phyloP scores from a whole-genome alignment of 2,329 filamentous ascomycete species.

The Scedosporium apiospermum region DNA sequence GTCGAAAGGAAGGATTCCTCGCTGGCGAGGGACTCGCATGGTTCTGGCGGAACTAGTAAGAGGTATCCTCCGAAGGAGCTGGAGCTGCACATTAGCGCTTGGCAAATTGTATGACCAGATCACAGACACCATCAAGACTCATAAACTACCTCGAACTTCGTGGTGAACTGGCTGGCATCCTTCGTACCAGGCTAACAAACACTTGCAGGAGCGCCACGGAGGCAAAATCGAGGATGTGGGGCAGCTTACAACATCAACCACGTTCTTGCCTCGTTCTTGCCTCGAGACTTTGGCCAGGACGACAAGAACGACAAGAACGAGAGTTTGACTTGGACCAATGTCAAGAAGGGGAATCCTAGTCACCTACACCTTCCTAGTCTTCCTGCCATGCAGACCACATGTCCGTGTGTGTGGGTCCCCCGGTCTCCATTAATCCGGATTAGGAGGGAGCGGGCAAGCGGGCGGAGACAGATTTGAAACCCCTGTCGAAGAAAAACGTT shows the following conservation, averaged over 20 bases:
- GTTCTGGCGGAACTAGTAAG: too few relatives aligned
- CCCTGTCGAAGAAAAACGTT: background rate
- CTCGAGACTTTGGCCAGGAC: background rate
- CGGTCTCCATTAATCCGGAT: background rate
- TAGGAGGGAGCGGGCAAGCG: background rate
- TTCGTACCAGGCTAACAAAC: background rate
- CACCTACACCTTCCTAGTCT: background rate
- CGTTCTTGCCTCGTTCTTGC: background rate
- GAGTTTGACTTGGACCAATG: background rate
- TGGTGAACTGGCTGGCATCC: too few relatives aligned
- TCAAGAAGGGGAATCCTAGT: background rate
- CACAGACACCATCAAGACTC: background rate
- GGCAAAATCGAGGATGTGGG: background rate
- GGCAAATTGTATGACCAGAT: background rate
- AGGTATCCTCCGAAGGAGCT: background rate
- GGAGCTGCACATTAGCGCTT: background rate
- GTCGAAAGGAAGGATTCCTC: too few relatives aligned
- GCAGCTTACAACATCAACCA: background rate
- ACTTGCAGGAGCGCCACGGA: background rate
- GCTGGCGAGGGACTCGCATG: too few relatives aligned
- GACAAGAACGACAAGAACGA: too few relatives aligned
- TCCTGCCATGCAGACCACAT: background rate
- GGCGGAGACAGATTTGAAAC: background rate
- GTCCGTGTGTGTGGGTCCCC: background rate
- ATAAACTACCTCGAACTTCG: too few relatives aligned